phyloP scores from a whole-genome alignment of 306 rosid species.

The Cicer bijugum region DNA sequence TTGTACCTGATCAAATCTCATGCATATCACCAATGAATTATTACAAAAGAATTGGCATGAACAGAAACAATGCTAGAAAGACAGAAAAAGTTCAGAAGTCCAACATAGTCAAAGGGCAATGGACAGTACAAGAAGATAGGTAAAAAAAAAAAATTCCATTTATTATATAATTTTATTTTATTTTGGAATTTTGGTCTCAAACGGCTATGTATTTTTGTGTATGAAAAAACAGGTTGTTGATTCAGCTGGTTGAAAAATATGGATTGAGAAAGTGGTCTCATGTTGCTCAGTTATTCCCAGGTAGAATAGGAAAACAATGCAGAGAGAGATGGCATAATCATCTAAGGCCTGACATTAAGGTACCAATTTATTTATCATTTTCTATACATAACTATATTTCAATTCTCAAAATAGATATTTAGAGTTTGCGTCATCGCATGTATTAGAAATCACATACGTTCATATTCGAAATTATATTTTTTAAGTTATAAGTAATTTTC shows the following conservation, averaged over 20 bases:
- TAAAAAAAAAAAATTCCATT: background rate
- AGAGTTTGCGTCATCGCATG: no score
- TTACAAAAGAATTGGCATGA: constrained; percentile 47
- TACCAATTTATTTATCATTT: constrained; percentile 24
- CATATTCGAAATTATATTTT: no score
- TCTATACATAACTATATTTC: background rate
- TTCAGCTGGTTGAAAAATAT: constrained; percentile 76
- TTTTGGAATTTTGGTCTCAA: background rate
- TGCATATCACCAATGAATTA: constrained; percentile 54
- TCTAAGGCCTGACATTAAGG: constrained; percentile 91
- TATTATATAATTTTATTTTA: background rate
- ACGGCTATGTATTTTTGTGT: background rate
- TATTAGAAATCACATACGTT: no score
- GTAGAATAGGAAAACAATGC: constrained; percentile 92
- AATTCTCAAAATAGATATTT: no score
- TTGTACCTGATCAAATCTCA: constrained; percentile 71
- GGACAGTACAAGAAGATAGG: constrained; percentile 91
- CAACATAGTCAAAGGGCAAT: constrained; percentile 80
- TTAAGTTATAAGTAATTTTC: no score
- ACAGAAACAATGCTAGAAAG: constrained; percentile 49
- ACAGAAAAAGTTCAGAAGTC: constrained; percentile 57
- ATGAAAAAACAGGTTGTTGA: constrained; percentile 59
- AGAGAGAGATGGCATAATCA: constrained; percentile 98
- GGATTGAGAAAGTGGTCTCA: constrained; percentile 94
- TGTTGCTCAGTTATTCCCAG: constrained; percentile 79